A percentile compares a stretch with the other conserved stretches of the same genome.
Evolutionary conservation across 2,329 filamentous ascomycete species (phyloP).

Genomic region (Pestalotiopsis sp.): DNA sequence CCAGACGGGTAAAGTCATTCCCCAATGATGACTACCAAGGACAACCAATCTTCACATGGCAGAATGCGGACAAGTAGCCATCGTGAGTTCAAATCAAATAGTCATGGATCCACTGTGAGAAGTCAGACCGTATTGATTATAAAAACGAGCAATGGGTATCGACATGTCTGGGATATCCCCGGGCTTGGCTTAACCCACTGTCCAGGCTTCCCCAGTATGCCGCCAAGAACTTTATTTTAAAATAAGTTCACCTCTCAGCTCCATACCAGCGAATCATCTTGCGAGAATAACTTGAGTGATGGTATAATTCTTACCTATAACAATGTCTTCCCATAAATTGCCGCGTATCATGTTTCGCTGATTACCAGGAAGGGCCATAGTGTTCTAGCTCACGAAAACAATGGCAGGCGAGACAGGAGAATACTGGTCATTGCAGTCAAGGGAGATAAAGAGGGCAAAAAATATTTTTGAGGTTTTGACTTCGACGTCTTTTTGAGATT

Average conservation of each 20-base stretch:
- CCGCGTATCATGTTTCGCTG: too few relatives aligned
- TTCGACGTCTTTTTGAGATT: too few relatives aligned
- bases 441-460: too few relatives aligned
- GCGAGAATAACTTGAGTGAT: neutral
- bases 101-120: too few relatives aligned
- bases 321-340: neutral
- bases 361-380: too few relatives aligned
- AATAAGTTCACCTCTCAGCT: neutral
- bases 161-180: neutral
- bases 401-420: too few relatives aligned
- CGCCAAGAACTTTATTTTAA: neutral
- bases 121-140: neutral
- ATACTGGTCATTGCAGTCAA: too few relatives aligned
- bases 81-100: too few relatives aligned
- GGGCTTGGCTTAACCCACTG: neutral
- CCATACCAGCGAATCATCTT: neutral
- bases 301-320: neutral
- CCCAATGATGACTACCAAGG: neutral
- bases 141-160: neutral
- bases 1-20: neutral
- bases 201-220: neutral
- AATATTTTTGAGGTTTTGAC: too few relatives aligned
- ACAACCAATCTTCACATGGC: neutral
- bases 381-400: too few relatives aligned
- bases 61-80: too few relatives aligned